Percentiles rank a stretch among this genome's conserved stretches.
These are phyloP conservation scores for Citrus reticulata DNA, from an alignment of 345 rosid species.

Conservation along the genomic window DNA sequence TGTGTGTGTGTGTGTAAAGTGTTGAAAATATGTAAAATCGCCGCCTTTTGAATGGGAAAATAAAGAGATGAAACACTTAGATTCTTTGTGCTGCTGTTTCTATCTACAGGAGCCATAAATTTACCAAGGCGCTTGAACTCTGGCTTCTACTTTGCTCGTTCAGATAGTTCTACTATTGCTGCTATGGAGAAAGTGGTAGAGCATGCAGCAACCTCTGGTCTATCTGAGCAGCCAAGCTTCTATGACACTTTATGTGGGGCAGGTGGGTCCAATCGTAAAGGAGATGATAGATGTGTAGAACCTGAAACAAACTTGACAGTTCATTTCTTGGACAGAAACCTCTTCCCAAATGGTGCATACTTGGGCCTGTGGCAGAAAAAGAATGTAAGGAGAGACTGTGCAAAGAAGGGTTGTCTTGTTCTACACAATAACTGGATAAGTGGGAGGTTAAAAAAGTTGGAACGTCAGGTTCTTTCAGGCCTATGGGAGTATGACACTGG, in stretches of 20 bases:
- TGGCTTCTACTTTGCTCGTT: conserved; percentile 76
- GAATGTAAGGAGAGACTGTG: conserved; percentile 56
- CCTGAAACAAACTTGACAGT: conserved; percentile 63
- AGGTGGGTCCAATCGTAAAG: conserved; percentile 57
- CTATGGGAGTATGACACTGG: conserved; percentile 75
- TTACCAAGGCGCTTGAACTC: conserved; percentile 87
- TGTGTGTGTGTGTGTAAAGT: neutral
- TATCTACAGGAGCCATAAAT: conserved; percentile 66
- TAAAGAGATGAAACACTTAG: neutral
- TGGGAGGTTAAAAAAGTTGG: conserved; percentile 82
- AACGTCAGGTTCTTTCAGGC: conserved; percentile 68
- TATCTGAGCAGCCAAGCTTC: conserved; percentile 95
- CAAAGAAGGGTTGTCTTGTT: conserved; percentile 53
- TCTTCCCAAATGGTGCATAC: conserved; percentile 93
- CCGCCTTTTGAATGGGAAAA: neutral
- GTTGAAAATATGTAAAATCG: neutral
- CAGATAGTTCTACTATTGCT: conserved; percentile 55
- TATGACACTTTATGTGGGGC: conserved; percentile 87
- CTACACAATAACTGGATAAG: conserved; percentile 84
- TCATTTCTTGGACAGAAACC: conserved; percentile 74
- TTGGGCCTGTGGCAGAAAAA: conserved; percentile 60
- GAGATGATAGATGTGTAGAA: conserved; percentile 59
- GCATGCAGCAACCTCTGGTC: conserved; percentile 70
- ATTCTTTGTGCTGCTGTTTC: neutral
- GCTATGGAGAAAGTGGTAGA: conserved; percentile 88